Percentiles rank a stretch among this genome's conserved stretches.
Evolutionary conservation across 2,329 filamentous ascomycete genomes (phyloP).

Genomic region (Gremmenia infestans): DNA sequence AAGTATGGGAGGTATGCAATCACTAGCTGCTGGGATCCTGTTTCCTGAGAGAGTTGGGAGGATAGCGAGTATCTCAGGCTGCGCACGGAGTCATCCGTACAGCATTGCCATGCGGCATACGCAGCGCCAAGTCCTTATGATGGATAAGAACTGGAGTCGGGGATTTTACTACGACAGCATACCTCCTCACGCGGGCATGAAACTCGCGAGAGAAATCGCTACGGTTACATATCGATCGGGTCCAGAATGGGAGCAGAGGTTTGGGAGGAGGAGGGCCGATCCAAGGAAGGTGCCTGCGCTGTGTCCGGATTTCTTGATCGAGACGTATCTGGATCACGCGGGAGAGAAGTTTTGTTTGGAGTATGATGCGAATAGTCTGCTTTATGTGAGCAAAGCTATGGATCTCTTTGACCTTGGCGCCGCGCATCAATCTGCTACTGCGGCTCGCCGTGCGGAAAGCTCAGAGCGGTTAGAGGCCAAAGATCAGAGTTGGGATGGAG

Average conservation of each 20-base stretch:
- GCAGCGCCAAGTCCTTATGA: constrained; percentile 96
- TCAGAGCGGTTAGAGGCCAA: constrained; percentile 49
- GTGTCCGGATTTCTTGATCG: constrained; percentile 96
- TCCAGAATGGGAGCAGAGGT: constrained; percentile 95
- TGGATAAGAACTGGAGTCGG: constrained; percentile 95
- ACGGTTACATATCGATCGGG: constrained; percentile 96
- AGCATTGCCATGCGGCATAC: constrained; percentile 98
- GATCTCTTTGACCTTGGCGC: constrained; percentile 89
- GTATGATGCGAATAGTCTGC: constrained; percentile 89
- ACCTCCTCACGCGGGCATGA: constrained; percentile 95
- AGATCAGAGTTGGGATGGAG: constrained; percentile 26
- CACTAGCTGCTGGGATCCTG: constrained; percentile 76
- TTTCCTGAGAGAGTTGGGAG: constrained; percentile 78
- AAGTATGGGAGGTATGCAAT: constrained; percentile 99
- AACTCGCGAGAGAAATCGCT: constrained; percentile 92
- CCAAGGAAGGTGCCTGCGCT: constrained; percentile 80
- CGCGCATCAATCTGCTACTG: constrained; percentile 51
- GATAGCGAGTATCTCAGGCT: constrained; percentile 87
- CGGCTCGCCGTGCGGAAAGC: constrained; percentile 33
- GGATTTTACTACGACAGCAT: constrained; percentile 89
- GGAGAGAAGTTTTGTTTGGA: constrained; percentile 97
- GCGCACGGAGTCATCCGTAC: constrained; percentile 91
- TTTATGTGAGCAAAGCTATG: constrained; percentile 99
- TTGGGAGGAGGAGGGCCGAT: constrained; percentile 83
- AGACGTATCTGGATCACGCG: constrained; percentile 96